phyloP scores from a whole-genome alignment of 495 filamentous ascomycete species.

The Neurospora sp. region DNA sequence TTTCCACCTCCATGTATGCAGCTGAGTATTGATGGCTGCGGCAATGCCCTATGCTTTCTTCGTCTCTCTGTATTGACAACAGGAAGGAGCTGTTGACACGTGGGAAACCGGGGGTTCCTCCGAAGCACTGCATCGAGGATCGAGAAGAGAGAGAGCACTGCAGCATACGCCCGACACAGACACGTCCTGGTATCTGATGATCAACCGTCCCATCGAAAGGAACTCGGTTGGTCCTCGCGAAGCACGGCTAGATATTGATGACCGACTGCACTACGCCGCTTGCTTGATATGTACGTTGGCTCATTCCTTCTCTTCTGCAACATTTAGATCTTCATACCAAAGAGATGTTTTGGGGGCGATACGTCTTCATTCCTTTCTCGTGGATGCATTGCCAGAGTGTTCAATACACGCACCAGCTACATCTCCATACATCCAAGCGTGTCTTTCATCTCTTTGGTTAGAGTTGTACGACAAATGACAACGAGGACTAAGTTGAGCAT shows the following conservation, averaged over 20 bases:
- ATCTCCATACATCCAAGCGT: neutral
- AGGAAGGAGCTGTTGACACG: neutral
- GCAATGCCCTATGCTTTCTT: neutral
- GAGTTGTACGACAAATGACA: neutral
- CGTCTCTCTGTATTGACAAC: neutral
- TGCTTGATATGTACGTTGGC: neutral
- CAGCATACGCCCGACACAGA: neutral
- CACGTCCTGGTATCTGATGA: neutral
- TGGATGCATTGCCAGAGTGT: neutral
- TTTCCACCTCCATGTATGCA: neutral
- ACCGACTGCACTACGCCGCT: neutral
- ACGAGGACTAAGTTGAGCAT: neutral
- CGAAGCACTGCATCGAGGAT: neutral
- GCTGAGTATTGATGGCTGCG: neutral
- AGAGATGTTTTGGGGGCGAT: neutral
- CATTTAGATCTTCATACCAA: neutral
- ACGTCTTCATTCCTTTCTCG: neutral
- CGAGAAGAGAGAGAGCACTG: neutral
- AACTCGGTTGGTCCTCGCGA: neutral
- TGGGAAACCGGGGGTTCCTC: neutral
- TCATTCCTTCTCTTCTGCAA: neutral
- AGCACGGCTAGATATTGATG: neutral
- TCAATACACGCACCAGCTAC: neutral
- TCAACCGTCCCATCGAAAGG: neutral
- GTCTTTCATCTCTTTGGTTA: neutral